Evolutionary conservation across 768 basidiomycete genomes (phyloP).

Genomic region (Tricholoma flavovirens): DNA sequence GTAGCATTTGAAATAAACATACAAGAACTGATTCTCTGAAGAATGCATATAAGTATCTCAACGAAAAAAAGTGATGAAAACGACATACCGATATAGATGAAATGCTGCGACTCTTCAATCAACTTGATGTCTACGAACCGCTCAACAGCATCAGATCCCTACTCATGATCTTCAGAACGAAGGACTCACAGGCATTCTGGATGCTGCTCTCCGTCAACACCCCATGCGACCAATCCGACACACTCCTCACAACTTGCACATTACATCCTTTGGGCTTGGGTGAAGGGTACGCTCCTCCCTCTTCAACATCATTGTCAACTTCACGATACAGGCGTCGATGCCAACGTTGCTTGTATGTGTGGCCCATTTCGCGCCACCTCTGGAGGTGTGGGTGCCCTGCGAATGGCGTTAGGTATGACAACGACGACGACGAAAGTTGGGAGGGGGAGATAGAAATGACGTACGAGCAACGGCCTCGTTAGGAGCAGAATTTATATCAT

Average conservation of each 20-base stretch:
- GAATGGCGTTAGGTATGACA: neutral
- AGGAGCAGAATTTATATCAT: conserved; percentile 54
- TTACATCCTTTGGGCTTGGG: conserved; percentile 47
- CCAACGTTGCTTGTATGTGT: conserved; percentile 60
- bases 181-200: conserved; percentile 80
- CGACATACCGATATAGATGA: conserved; percentile 82
- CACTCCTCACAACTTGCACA: conserved; percentile 81
- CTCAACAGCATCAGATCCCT: neutral
- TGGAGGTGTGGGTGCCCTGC: conserved; percentile 65
- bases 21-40: conserved; percentile 85
- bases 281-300: conserved; percentile 22
- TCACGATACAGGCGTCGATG: conserved; percentile 34
- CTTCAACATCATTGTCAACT: conserved; percentile 27
- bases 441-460: conserved; percentile 7
- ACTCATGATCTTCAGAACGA: too few relatives aligned
- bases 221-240: conserved; percentile 93
- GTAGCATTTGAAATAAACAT: conserved; percentile 20
- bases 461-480: conserved; percentile 60
- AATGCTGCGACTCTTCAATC: conserved; percentile 82
- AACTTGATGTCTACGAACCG: conserved; percentile 57
- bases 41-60: too few relatives aligned
- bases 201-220: conserved; percentile 87
- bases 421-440: neutral
- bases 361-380: conserved; percentile 52
- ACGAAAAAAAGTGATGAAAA: neutral